Conservation (phyloP, 129 eudicot species). For the Escallonia rubra region DNA sequence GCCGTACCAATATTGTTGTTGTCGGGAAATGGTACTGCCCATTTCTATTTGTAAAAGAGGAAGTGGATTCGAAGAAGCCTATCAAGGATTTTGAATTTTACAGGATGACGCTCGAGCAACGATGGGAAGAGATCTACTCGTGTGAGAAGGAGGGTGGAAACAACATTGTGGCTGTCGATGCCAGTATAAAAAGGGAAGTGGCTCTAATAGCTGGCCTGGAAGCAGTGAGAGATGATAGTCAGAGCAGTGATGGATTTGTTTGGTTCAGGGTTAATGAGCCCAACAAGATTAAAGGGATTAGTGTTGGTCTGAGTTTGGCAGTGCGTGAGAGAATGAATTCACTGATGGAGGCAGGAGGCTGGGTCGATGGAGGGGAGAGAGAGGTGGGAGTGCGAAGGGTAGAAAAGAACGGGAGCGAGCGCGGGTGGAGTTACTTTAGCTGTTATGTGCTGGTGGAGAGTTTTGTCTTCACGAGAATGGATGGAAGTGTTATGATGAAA, state of each 20-base stretch:
- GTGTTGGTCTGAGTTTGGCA: conserved; percentile 19
- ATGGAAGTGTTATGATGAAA: conserved; percentile 33
- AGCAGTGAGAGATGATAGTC: conserved; percentile 20
- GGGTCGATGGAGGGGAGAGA: conserved; percentile 26
- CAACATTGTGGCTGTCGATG: conserved; percentile 15
- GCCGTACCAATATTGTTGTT: conserved; percentile 21
- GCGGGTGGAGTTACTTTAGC: conserved; percentile 24
- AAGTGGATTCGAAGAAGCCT: conserved; percentile 6
- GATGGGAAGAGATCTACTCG: conserved; percentile 36
- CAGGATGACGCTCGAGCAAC: conserved; percentile 31
- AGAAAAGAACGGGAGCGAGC: conserved; percentile 4
- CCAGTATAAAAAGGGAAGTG: conserved; percentile 22
- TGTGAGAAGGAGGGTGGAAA: conserved; percentile 13
- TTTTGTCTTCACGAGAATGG: conserved; percentile 39
- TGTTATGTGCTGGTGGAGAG: conserved; percentile 53
- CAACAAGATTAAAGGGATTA: conserved; percentile 6
- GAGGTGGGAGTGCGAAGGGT: conserved; percentile 24
- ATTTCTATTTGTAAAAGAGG: conserved; percentile 33
- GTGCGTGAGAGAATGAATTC: conserved; percentile 31
- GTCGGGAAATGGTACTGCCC: conserved; percentile 44
- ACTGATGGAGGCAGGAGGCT: conserved; percentile 32
- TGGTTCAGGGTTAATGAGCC: conserved; percentile 28
- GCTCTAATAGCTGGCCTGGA: conserved; percentile 25
- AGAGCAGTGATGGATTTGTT: conserved; percentile 20
- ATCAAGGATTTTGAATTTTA: conserved; percentile 29